Evolutionary conservation across 1,284 basidiomycete species (phyloP).

Genomic region (Ceratobasidium sp.): DNA sequence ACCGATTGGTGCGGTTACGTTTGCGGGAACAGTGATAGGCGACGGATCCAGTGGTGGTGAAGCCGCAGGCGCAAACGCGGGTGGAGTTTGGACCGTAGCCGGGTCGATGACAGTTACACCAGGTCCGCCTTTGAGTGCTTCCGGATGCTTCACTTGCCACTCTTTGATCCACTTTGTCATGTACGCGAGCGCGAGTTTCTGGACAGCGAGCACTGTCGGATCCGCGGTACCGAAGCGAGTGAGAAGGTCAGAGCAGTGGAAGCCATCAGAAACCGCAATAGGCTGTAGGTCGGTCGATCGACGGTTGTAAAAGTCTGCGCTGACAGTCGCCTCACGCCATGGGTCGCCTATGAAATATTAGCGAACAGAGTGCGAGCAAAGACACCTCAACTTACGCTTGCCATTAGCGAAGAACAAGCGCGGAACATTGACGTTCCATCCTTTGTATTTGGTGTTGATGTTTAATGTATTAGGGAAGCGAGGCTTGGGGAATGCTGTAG

Average conservation of each 20-base stretch:
- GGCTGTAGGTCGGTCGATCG: conserved; percentile 45
- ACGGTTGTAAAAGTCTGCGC: conserved; percentile 45
- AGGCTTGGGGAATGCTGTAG: conserved; percentile 46
- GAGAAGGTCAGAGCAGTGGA: conserved; percentile 47
- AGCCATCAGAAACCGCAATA: conserved; percentile 48
- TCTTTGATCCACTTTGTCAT: conserved; percentile 46
- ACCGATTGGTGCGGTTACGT: conserved; percentile 23
- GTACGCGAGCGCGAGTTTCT: conserved; percentile 46
- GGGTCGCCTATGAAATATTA: conserved; percentile 35
- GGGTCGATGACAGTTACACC: conserved; percentile 36
- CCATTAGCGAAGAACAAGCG: conserved; percentile 48
- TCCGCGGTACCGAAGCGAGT: conserved; percentile 42
- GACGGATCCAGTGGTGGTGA: conserved; percentile 22
- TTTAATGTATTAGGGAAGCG: conserved; percentile 33
- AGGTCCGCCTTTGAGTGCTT: conserved; percentile 35
- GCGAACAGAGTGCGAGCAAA: background rate
- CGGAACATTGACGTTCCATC: conserved; percentile 46
- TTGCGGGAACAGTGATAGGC: conserved; percentile 35
- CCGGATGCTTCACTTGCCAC: conserved; percentile 45
- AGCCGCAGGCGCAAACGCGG: conserved; percentile 27
- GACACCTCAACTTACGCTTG: conserved; percentile 42
- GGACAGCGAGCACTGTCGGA: conserved; percentile 43
- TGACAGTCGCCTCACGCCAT: conserved; percentile 47
- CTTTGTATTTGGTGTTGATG: conserved; percentile 46
- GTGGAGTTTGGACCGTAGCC: conserved; percentile 27